Base-by-base conservation (phyloP, 768 basidiomycete genomes). In the Boletus tylopilopsis region DNA sequence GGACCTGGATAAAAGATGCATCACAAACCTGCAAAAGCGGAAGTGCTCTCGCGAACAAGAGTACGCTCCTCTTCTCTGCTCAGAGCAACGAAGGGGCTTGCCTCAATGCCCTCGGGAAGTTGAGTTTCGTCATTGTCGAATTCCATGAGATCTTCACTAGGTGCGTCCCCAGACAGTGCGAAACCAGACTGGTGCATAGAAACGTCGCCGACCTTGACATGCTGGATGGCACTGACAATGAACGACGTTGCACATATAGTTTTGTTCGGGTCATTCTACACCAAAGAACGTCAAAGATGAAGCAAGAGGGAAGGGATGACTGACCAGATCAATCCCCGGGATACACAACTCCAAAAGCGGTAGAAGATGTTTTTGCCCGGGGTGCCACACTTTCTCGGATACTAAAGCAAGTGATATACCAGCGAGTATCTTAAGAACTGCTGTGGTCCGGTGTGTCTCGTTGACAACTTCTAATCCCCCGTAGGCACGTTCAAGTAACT, bases 361-460 rank as follows among this genome's bases (percentile, higher is more conserved):
- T 5, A 93, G 72, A 34, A 98, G 71, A 62, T 94, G 88, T 64
- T 90, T 90, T 65, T 92, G 92, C 0, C 95, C 94, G 8, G 84
- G 82, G 5, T 88, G 73, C 85, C 91, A 96, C 24, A 87, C 62
- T 22, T 73, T 79, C 61, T 94, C 88, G 4, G 82, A 83, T 3
- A 89, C 80, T 16, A 97, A 68, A 10, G 91, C 85, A 5, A 85
- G 76, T 16, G 90, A 74, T 23, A 94, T 81, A 2, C 82, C 84
- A 18, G 87, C 80, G 24, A 97, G 77, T 65, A 89, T 87, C 44
- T 86, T 90, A 38, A 97, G 75, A 10, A 92, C 90, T 1, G 94
- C 90, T 2, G 92, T 93, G 5, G 94, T 96, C 34, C 94, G 75
- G 64, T 96, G 92, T 0, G 95, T 98, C 75, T 97, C 94, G 55